A percentile compares a stretch with the other conserved stretches of the same genome.
phyloP scores from a whole-genome alignment of 495 filamentous ascomycete genomes.

The Platismatia glauca region DNA sequence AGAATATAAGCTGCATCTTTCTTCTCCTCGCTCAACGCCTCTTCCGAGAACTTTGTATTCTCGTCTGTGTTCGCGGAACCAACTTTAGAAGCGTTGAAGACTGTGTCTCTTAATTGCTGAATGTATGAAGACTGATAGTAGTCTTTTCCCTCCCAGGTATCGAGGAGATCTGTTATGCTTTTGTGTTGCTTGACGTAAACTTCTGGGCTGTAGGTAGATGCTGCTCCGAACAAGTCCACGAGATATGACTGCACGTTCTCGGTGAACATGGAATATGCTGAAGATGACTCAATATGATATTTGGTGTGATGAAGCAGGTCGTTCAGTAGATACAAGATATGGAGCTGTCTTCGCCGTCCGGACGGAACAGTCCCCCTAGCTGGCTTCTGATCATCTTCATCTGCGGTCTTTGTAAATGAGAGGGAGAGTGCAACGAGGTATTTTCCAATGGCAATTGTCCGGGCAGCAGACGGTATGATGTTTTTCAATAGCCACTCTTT shows the following conservation, averaged over 20 bases:
- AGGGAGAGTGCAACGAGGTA: conserved; percentile 62
- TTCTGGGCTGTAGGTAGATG: conserved; percentile 48
- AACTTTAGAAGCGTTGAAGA: conserved; percentile 38
- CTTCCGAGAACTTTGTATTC: neutral
- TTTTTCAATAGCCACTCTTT: conserved; percentile 75
- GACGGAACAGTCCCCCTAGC: conserved; percentile 35
- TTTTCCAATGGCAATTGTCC: conserved; percentile 61
- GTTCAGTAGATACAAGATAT: conserved; percentile 74
- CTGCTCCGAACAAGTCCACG: conserved; percentile 50
- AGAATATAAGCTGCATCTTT: conserved; percentile 58
- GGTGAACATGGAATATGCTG: conserved; percentile 45
- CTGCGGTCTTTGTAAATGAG: conserved; percentile 38
- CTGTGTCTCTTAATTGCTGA: conserved; percentile 50
- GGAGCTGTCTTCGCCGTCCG: conserved; percentile 58
- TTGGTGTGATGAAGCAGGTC: conserved; percentile 76
- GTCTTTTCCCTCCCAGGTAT: conserved; percentile 60
- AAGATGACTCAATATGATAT: conserved; percentile 41
- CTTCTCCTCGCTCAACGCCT: conserved; percentile 26
- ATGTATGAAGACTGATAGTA: conserved; percentile 57
- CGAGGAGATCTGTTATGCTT: conserved; percentile 57
- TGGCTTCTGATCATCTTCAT: conserved; percentile 10
- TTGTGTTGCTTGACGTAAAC: conserved; percentile 56
- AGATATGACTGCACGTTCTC: conserved; percentile 53
- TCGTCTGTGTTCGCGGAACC: neutral
- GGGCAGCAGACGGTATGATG: conserved; percentile 57